Conservation (phyloP, 78 protist genomes). For the Dictyostelium citrinum region DNA sequence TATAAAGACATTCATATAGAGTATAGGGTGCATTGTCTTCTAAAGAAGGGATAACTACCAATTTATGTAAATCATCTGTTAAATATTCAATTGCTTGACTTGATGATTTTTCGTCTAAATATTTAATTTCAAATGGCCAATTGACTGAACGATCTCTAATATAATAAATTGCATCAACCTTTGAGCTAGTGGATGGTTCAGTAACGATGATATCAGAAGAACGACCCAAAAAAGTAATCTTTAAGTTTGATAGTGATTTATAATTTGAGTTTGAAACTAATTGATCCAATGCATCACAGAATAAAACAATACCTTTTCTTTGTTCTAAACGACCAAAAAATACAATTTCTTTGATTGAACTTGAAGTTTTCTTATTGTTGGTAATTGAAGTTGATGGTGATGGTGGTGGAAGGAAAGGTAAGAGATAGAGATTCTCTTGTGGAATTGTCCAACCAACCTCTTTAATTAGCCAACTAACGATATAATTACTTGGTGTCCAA, state of each 20-base stretch:
- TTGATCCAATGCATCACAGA: slow-evolving; percentile 44
- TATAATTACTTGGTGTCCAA: slow-evolving; percentile 71
- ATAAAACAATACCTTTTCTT: slow-evolving; percentile 62
- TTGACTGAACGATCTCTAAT: not conserved
- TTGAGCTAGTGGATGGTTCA: not conserved
- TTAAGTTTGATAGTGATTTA: not conserved
- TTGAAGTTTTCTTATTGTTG: not conserved
- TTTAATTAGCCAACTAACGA: slow-evolving; percentile 27
- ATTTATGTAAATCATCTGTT: not conserved
- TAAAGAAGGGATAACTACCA: slow-evolving; percentile 63
- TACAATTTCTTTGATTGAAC: slow-evolving; percentile 25
- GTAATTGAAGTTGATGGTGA: not conserved
- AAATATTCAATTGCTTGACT: slow-evolving; percentile 25
- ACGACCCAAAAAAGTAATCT: slow-evolving; percentile 54
- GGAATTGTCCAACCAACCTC: slow-evolving; percentile 40
- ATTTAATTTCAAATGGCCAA: slow-evolving; percentile 40
- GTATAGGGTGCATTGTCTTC: slow-evolving; percentile 76
- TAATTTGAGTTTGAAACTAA: not conserved
- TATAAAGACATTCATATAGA: slow-evolving; percentile 58
- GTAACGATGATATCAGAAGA: not conserved
- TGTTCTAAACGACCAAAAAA: slow-evolving; percentile 64
- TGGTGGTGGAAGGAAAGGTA: slow-evolving; percentile 24
- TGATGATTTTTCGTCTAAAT: slow-evolving; percentile 10
- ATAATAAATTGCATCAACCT: not conserved
- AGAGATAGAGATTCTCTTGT: not conserved